Evolutionary conservation across 495 filamentous ascomycete species (phyloP).

Genomic region (Trypethelium eluteriae): DNA sequence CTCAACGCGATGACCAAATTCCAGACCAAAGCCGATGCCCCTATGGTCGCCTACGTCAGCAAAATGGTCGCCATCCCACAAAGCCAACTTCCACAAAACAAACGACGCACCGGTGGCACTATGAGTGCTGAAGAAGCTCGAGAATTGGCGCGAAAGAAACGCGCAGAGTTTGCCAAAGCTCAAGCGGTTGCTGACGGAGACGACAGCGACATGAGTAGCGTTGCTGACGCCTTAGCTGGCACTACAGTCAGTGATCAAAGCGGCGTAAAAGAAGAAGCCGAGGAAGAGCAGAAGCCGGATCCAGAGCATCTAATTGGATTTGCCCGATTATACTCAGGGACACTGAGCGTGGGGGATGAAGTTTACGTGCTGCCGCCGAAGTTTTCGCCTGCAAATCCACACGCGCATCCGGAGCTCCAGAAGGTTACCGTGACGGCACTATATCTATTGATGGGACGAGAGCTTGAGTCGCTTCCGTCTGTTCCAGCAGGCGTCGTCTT

Average conservation of each 20-base stretch:
- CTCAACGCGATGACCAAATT: slow-evolving; percentile 76
- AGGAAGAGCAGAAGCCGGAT: slow-evolving; percentile 46
- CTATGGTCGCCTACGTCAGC: slow-evolving; percentile 90
- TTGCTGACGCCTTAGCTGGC: slow-evolving; percentile 50
- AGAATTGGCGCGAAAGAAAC: slow-evolving; percentile 78
- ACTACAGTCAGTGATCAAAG: slow-evolving; percentile 42
- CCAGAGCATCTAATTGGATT: slow-evolving; percentile 90
- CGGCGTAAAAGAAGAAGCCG: slow-evolving; percentile 20
- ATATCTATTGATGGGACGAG: slow-evolving; percentile 93
- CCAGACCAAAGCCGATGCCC: slow-evolving; percentile 57
- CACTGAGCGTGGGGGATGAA: slow-evolving; percentile 76
- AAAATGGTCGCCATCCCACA: slow-evolving; percentile 96
- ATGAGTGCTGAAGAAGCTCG: slow-evolving; percentile 84
- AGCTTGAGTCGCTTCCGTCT: slow-evolving; percentile 70
- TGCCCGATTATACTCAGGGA: slow-evolving; percentile 86
- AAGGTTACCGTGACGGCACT: slow-evolving; percentile 80
- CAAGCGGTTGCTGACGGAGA: slow-evolving; percentile 51
- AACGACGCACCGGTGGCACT: slow-evolving; percentile 55
- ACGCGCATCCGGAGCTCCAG: slow-evolving; percentile 65
- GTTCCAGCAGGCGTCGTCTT: slow-evolving; percentile 94
- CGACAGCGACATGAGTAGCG: slow-evolving; percentile 29
- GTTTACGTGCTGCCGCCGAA: slow-evolving; percentile 89
- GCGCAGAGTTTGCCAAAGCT: slow-evolving; percentile 73
- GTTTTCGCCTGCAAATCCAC: slow-evolving; percentile 73
- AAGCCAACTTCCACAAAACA: slow-evolving; percentile 78